phyloP scores from a whole-genome alignment of 305 asterid species.

The Solanum aculeatissimum region DNA sequence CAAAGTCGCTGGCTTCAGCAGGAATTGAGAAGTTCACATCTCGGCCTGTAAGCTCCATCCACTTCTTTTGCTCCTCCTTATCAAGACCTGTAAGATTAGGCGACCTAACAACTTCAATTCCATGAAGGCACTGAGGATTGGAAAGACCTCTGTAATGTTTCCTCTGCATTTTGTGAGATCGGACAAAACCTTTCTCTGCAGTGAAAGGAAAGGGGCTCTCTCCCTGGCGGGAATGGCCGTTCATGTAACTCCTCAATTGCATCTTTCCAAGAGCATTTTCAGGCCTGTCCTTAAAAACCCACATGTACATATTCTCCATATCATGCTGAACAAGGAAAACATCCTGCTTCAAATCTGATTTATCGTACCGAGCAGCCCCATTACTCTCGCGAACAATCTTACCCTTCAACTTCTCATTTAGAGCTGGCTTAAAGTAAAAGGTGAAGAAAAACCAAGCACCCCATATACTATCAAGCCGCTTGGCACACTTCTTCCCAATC shows the following conservation, averaged over 20 bases:
- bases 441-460: constrained; percentile 42
- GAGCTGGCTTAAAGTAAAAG: constrained; percentile 32
- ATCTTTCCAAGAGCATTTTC: constrained; percentile 41
- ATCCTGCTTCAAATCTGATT: constrained; percentile 29
- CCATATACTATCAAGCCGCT: constrained; percentile 35
- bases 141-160: constrained; percentile 35
- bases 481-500: constrained; percentile 32
- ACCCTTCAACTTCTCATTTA: constrained; percentile 26
- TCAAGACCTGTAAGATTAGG: constrained; percentile 26
- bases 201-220: constrained; percentile 33
- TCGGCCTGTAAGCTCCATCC: constrained; percentile 38
- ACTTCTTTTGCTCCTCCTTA: constrained; percentile 31
- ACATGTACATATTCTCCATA: constrained; percentile 44
- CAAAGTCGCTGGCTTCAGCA: constrained; percentile 31
- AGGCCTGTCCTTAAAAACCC: constrained; percentile 41
- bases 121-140: constrained; percentile 39
- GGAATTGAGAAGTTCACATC: constrained; percentile 29
- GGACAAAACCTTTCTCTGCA: constrained; percentile 27
- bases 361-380: constrained; percentile 22
- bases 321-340: constrained; percentile 41
- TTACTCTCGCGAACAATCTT: constrained; percentile 13
- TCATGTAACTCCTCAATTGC: constrained; percentile 42
- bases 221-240: constrained; percentile 39
- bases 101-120: constrained; percentile 32
- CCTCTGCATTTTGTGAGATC: constrained; percentile 42